Conservation (phyloP, 2,329 filamentous ascomycete genomes). For the Basipetospora sp. region DNA sequence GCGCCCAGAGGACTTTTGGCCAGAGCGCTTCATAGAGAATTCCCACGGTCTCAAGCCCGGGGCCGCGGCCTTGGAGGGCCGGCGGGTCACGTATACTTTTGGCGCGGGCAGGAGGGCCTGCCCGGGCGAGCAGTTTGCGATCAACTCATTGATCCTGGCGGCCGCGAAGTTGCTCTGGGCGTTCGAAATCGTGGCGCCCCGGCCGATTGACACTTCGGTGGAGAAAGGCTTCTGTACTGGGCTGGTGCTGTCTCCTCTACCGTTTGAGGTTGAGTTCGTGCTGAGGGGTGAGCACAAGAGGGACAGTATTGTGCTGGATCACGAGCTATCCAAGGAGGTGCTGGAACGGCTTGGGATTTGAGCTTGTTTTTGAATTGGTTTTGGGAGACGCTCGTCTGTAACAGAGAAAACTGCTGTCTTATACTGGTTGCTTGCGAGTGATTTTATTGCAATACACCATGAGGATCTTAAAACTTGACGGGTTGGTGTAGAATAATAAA, state of each 20-base stretch:
- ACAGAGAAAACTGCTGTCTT: no score
- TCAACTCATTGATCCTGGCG: slow-evolving; percentile 26
- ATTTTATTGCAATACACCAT: no score
- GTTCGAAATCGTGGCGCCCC: slow-evolving; percentile 21
- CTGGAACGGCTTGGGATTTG: no score
- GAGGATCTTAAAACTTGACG: no score
- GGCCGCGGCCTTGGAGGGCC: slow-evolving; percentile 6
- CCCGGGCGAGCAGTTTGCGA: slow-evolving; percentile 32
- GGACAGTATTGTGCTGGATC: no score
- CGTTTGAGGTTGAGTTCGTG: slow-evolving; percentile 10
- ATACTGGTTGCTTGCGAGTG: no score
- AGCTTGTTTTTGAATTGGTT: no score
- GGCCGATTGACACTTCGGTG: slow-evolving; percentile 13
- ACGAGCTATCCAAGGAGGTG: no score
- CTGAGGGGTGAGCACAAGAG: slow-evolving; percentile 10
- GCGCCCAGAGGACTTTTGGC: slow-evolving; percentile 14
- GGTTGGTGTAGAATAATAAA: no score
- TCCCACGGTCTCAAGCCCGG: slow-evolving; percentile 7
- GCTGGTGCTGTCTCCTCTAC: slow-evolving; percentile 7
- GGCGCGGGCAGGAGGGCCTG: slow-evolving; percentile 33
- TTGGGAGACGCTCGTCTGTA: no score
- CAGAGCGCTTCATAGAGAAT: slow-evolving; percentile 14
- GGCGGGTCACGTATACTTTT: slow-evolving; percentile 25
- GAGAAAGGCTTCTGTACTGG: slow-evolving; percentile 14
- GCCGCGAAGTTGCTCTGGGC: slow-evolving; percentile 33